Evolutionary conservation across 345 rosid genomes (phyloP), one percentile per base, ranked within the genome.

Genomic region (Eucalyptus tenuipes): DNA sequence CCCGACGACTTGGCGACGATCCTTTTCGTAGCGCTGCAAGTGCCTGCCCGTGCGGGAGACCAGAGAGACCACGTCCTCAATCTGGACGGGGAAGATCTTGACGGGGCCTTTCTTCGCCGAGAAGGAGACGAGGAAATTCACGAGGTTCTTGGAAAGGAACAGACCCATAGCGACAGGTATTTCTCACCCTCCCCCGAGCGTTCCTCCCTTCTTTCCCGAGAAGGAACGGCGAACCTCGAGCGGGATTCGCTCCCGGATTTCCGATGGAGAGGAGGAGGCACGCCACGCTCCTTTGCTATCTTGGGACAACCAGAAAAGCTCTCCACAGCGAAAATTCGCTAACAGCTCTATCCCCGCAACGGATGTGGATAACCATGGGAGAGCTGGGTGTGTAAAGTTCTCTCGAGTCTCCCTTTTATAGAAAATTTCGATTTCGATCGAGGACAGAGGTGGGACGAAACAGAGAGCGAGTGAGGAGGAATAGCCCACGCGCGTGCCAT

Each of bases 1-100:
- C 98, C 98, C 98, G 48, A 94, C 98, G 89, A 96, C 97, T 52
- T 92, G 96, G 86, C 98, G 96, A 86, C 85, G 88, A 7, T 96
- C 97, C 31, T 91, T 55, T 22, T 94, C 89, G 90, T 96, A 96
- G 40, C 95, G 96, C 89, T 96, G 98, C 33, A 93, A 89, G 87
- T 93, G 93, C 44, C 98, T 93, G 44, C 98, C 97, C 59, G 96
- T 93, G 6, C 98, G 95, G 90, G 95, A 94, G 55, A 90, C 92
- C 48, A 92, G 89, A 84, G 94, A 88, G 80, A 93, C 92, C 89
- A 92, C 88, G 5, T 93, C 91, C 87, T 94, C 91, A 49, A 94
- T 88, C 66, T 91, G 94, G 49, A 91, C 85, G 52, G 94, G 92
- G 37, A 91, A 88, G 87, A 86, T 48, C 20, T 93, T 86, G 52